phyloP scores from a whole-genome alignment of 2,329 filamentous ascomycete species.

The Apiospora marii region DNA sequence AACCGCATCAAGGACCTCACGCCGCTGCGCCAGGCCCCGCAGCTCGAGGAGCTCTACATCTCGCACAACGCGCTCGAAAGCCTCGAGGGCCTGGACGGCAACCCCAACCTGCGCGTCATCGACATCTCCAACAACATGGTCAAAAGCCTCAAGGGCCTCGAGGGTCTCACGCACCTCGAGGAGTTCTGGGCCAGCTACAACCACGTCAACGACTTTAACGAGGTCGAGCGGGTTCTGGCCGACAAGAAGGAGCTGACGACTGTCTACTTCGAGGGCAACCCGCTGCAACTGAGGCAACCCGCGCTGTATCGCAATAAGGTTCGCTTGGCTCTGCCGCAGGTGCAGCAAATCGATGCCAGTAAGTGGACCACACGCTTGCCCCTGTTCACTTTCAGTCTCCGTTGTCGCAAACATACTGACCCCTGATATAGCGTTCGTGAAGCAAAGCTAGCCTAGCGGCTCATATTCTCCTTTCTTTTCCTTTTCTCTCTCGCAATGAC shows the following conservation, averaged over 20 bases:
- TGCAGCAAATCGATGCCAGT: constrained; percentile 97
- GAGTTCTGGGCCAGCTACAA: constrained; percentile 97
- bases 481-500: neutral
- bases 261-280: constrained; percentile 97
- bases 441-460: constrained; percentile 19
- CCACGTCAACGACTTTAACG: constrained; percentile 77
- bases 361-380: constrained; percentile 49
- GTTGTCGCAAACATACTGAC: neutral
- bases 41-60: constrained; percentile 92
- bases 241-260: constrained; percentile 85
- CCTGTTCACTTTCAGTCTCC: too few species aligned
- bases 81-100: constrained; percentile 75
- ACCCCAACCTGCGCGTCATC: constrained; percentile 74
- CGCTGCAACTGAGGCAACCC: constrained; percentile 80
- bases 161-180: constrained; percentile 74
- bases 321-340: constrained; percentile 82
- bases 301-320: constrained; percentile 95
- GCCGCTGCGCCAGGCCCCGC: constrained; percentile 75
- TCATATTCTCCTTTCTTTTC: neutral
- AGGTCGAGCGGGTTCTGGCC: constrained; percentile 79
- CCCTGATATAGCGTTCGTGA: constrained; percentile 37
- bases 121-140: constrained; percentile 93
- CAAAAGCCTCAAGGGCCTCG: constrained; percentile 75
- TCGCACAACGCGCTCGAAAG: constrained; percentile 90
- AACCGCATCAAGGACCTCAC: constrained; percentile 86